phyloP scores from a whole-genome alignment of 768 basidiomycete species.

The Russula sp. region DNA sequence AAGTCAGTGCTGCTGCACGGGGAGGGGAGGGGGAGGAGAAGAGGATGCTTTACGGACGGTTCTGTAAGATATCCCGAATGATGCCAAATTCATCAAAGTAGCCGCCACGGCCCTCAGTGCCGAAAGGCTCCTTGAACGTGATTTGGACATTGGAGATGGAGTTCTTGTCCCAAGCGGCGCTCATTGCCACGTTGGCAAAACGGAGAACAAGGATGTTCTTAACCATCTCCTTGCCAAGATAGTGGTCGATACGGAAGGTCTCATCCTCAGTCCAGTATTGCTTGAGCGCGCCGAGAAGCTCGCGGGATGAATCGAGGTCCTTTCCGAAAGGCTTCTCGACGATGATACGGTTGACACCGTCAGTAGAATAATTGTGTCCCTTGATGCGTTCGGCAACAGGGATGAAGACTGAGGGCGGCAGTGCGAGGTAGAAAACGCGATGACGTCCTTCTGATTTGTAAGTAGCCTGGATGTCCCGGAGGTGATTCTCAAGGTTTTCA shows the following conservation, averaged over 20 bases:
- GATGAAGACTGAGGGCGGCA: slow-evolving; percentile 95
- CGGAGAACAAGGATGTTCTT: slow-evolving; percentile 95
- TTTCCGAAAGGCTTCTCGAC: slow-evolving; percentile 99
- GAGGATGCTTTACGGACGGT: slow-evolving; percentile 60
- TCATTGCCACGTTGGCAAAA: slow-evolving; percentile 90
- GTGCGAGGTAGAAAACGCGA: slow-evolving; percentile 94
- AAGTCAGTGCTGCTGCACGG: neutral
- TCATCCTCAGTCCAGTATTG: slow-evolving; percentile 92
- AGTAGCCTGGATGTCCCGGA: slow-evolving; percentile 69
- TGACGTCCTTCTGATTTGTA: slow-evolving; percentile 62
- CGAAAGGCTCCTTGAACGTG: slow-evolving; percentile 99
- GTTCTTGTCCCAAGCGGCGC: slow-evolving; percentile 91
- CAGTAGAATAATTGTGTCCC: slow-evolving; percentile 66
- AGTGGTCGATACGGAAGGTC: slow-evolving; percentile 99
- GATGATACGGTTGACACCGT: slow-evolving; percentile 85
- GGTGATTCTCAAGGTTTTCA: slow-evolving; percentile 63
- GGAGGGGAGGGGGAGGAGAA: neutral
- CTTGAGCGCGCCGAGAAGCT: slow-evolving; percentile 74
- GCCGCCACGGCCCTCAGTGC: slow-evolving; percentile 99
- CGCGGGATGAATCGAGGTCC: slow-evolving; percentile 78
- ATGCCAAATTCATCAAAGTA: slow-evolving; percentile 99
- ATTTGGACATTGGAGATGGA: slow-evolving; percentile 96
- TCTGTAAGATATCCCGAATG: slow-evolving; percentile 95
- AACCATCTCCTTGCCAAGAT: slow-evolving; percentile 99
- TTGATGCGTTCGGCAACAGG: slow-evolving; percentile 80